These are phyloP conservation scores for Epithemia pelagica DNA, from an alignment of 108 stramenopile species.

Conservation along the genomic window DNA sequence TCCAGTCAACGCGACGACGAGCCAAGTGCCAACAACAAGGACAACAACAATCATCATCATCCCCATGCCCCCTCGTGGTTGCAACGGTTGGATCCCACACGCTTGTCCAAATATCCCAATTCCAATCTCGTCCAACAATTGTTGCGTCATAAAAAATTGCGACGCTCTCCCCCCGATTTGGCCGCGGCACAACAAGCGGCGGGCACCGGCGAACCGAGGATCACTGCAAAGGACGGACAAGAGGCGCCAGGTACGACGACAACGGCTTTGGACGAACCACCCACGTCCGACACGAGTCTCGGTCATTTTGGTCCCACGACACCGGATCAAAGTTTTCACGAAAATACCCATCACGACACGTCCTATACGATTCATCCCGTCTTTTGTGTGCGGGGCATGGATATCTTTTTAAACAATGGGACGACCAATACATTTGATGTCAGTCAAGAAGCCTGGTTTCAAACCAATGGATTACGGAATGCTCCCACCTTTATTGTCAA, in stretches of 20 bases:
- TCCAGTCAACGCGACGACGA: not conserved
- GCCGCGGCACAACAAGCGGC: not conserved
- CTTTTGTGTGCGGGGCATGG: conserved; percentile 32
- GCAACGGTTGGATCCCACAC: not conserved
- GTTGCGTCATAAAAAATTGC: not conserved
- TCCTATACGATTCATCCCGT: not conserved
- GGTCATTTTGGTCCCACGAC: not conserved
- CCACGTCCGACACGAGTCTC: not conserved
- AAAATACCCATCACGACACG: not conserved
- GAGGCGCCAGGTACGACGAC: not conserved
- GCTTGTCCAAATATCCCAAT: not conserved
- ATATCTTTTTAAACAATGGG: conserved; percentile 41
- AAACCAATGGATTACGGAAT: conserved; percentile 44
- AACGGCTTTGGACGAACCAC: not conserved
- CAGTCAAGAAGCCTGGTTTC: conserved; percentile 36
- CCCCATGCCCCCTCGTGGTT: not conserved
- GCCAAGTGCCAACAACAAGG: not conserved
- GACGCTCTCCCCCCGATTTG: not conserved
- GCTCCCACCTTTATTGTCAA: conserved; percentile 44
- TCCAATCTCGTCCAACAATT: not conserved
- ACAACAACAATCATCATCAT: not conserved
- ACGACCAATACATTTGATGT: conserved; percentile 32
- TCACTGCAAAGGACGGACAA: not conserved
- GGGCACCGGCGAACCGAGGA: not conserved
- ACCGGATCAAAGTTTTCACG: not conserved